These are phyloP conservation scores for Fraxinus baroniana DNA, from an alignment of 305 asterid genomes.

Conservation along the genomic window DNA sequence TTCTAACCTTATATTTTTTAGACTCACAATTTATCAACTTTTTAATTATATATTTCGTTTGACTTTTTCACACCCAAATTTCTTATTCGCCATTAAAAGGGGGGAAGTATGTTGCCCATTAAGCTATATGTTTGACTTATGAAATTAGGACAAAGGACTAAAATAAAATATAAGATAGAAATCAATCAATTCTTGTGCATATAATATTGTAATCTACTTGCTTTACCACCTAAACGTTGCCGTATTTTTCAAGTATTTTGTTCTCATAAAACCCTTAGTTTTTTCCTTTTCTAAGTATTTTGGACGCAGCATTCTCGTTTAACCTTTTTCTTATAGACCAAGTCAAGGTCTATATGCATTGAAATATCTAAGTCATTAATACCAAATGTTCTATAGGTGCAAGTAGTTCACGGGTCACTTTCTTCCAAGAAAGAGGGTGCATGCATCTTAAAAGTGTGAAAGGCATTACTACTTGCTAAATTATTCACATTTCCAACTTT, in stretches of 20 bases:
- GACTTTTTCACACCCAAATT: not conserved
- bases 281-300: not conserved
- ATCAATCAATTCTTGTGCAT: not conserved
- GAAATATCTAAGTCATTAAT: not conserved
- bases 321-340: not conserved
- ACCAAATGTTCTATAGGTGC: not conserved
- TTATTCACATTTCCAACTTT: slow-evolving; percentile 20
- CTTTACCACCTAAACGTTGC: too few species aligned
- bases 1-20: too few species aligned
- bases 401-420: not conserved
- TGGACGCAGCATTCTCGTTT: not conserved
- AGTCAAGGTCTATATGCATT: not conserved
- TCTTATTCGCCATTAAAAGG: not conserved
- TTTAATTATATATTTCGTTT: too few species aligned
- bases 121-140: not conserved
- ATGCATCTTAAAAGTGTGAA: slow-evolving; percentile 13
- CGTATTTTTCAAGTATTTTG: not conserved
- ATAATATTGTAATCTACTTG: not conserved
- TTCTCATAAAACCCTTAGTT: not conserved
- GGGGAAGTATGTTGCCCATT: not conserved
- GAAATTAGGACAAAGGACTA: not conserved
- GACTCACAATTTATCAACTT: not conserved
- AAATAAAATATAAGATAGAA: not conserved
- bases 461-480: slow-evolving; percentile 7
- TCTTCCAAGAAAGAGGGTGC: slow-evolving; percentile 2